Conservation (phyloP, 768 basidiomycete genomes). For the Zangia roseola region DNA sequence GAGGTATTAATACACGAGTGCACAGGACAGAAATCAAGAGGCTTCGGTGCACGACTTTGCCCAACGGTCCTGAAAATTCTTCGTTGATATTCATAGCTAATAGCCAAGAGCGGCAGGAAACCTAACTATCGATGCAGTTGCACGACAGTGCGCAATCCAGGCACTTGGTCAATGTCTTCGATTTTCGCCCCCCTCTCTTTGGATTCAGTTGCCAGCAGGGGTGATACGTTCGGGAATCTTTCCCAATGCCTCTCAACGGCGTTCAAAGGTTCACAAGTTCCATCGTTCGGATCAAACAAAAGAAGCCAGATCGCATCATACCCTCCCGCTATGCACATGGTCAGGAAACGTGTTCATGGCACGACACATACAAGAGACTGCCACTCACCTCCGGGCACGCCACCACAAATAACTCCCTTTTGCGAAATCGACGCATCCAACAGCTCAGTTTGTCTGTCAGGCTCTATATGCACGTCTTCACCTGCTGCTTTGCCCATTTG, state of each 20-base stretch:
- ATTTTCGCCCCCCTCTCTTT: constrained; percentile 60
- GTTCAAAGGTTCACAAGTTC: constrained; percentile 50
- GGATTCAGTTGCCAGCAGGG: constrained; percentile 71
- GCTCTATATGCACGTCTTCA: constrained; percentile 82
- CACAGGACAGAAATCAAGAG: too few species aligned
- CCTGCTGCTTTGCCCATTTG: constrained; percentile 71
- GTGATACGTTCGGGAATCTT: constrained; percentile 61
- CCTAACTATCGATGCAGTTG: constrained; percentile 12
- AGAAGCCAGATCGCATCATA: constrained; percentile 97
- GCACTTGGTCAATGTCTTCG: constrained; percentile 56
- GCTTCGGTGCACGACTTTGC: too few species aligned
- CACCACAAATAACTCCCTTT: constrained; percentile 89
- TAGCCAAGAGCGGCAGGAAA: too few species aligned
- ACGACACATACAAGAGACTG: not conserved
- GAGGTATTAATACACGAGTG: too few species aligned
- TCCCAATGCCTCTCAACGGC: constrained; percentile 72
- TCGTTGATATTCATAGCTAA: too few species aligned
- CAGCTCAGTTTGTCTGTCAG: constrained; percentile 78
- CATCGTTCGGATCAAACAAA: constrained; percentile 58
- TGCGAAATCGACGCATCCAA: constrained; percentile 74
- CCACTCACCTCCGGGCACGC: constrained; percentile 89
- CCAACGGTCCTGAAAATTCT: too few species aligned
- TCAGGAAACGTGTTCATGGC: not conserved
- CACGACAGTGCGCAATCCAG: constrained; percentile 49
- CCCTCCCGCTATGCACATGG: constrained; percentile 70